phyloP scores from a whole-genome alignment of 371 early-diverging fungal genomes.

The Mortierella sp. region DNA sequence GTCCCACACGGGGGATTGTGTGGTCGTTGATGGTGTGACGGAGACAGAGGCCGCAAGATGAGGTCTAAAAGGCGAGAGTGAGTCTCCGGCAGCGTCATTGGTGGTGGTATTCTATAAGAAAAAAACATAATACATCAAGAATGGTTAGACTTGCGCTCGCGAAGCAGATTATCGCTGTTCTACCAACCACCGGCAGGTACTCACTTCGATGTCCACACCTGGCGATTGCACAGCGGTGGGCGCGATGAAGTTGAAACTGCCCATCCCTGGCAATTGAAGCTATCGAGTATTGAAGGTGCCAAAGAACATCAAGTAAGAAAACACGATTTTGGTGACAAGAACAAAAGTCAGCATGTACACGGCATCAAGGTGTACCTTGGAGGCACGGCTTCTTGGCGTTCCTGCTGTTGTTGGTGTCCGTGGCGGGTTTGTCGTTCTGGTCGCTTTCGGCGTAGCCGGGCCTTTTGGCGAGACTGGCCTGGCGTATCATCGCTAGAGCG shows the following conservation, averaged over 20 bases:
- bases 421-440: neutral
- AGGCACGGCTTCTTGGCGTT: neutral
- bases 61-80: too few species aligned
- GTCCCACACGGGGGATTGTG: too few species aligned
- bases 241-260: neutral
- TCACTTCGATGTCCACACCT: neutral
- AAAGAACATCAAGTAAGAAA: slow-evolving; percentile 2
- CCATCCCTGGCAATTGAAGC: slow-evolving; percentile 11
- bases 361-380: neutral
- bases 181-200: neutral
- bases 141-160: neutral
- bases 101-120: neutral
- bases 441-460: neutral
- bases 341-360: neutral
- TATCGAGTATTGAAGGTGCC: slow-evolving; percentile 17
- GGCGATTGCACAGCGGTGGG: neutral
- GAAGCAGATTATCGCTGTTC: neutral
- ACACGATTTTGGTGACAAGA: slow-evolving; percentile 6
- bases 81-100: too few species aligned
- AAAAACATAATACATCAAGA: neutral
- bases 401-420: neutral
- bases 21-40: too few species aligned
- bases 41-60: too few species aligned
- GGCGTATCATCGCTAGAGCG: neutral
- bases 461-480: neutral